A percentile compares a stretch with the other conserved stretches of the same genome.
phyloP scores from a whole-genome alignment of 805 yeast genomes.

The Cyberlindnera veronae region DNA sequence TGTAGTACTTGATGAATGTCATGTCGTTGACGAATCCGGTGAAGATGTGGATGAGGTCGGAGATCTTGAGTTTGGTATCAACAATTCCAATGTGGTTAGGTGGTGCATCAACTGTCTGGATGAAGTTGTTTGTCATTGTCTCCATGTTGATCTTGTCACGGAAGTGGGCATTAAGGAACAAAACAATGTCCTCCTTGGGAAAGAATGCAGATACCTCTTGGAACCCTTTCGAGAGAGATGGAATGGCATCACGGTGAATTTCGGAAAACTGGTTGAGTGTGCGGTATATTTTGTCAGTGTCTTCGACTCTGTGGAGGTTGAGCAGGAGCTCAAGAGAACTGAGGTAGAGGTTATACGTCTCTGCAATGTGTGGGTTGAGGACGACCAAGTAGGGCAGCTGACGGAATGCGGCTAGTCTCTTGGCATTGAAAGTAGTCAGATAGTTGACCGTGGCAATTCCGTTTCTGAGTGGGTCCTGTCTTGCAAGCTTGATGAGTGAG shows the following conservation, averaged over 20 bases:
- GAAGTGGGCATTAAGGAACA: slow-evolving; percentile 71
- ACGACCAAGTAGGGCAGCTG: slow-evolving; percentile 79
- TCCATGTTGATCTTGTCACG: slow-evolving; percentile 85
- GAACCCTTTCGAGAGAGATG: slow-evolving; percentile 79
- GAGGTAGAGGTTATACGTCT: slow-evolving; percentile 69
- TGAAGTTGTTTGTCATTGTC: slow-evolving; percentile 80
- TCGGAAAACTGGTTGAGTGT: slow-evolving; percentile 60
- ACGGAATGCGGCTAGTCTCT: slow-evolving; percentile 66
- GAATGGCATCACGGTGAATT: slow-evolving; percentile 80
- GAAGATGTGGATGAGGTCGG: slow-evolving; percentile 58
- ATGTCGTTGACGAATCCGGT: slow-evolving; percentile 79
- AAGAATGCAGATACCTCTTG: slow-evolving; percentile 52
- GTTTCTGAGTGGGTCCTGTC: slow-evolving; percentile 30
- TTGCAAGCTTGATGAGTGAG: slow-evolving; percentile 42
- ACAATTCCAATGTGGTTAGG: slow-evolving; percentile 60
- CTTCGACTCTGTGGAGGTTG: slow-evolving; percentile 36
- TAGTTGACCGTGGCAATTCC: slow-evolving; percentile 54
- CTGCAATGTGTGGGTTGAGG: slow-evolving; percentile 81
- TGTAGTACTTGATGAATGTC: slow-evolving; percentile 80
- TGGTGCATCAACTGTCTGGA: slow-evolving; percentile 50
- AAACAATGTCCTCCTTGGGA: slow-evolving; percentile 49
- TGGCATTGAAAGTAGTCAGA: slow-evolving; percentile 61
- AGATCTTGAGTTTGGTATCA: slow-evolving; percentile 61
- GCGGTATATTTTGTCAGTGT: slow-evolving; percentile 46
- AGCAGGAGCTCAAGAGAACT: slow-evolving; percentile 57